Conservation (phyloP, 2,329 filamentous ascomycete species). For the Neofusicoccum sp. region DNA sequence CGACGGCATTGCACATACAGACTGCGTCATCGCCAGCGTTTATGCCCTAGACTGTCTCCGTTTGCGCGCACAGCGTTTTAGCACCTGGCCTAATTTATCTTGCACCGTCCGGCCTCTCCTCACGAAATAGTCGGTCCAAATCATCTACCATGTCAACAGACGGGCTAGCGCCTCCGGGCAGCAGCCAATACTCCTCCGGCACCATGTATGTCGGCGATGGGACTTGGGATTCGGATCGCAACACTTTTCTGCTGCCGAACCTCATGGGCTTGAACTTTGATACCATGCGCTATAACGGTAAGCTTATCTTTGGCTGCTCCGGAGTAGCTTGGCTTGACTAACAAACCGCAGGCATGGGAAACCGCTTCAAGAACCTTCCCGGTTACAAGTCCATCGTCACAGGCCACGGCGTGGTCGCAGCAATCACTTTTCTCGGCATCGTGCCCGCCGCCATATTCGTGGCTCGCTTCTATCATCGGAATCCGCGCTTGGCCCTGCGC, state of each 20-base stretch:
- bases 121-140: not conserved
- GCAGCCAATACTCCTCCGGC: conserved; percentile 71
- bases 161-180: conserved; percentile 68
- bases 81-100: not conserved
- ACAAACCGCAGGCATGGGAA: conserved; percentile 71
- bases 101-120: not conserved
- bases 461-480: conserved; percentile 69
- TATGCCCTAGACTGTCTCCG: not conserved
- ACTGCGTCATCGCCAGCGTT: not conserved
- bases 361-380: conserved; percentile 69
- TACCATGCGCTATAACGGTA: conserved; percentile 85
- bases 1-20: conserved; percentile 10
- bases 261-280: conserved; percentile 75
- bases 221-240: conserved; percentile 78
- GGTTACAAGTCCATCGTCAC: conserved; percentile 72
- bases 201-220: conserved; percentile 80
- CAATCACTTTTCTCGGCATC: conserved; percentile 73
- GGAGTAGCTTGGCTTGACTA: not conserved
- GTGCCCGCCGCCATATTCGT: conserved; percentile 74
- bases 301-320: conserved; percentile 26
- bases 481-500: conserved; percentile 63
- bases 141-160: conserved; percentile 57
- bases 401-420: conserved; percentile 72
- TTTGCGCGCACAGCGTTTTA: not conserved
- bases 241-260: conserved; percentile 78